Base-by-base conservation (phyloP, 495 filamentous ascomycete species). In the Penicillium argentinense region DNA sequence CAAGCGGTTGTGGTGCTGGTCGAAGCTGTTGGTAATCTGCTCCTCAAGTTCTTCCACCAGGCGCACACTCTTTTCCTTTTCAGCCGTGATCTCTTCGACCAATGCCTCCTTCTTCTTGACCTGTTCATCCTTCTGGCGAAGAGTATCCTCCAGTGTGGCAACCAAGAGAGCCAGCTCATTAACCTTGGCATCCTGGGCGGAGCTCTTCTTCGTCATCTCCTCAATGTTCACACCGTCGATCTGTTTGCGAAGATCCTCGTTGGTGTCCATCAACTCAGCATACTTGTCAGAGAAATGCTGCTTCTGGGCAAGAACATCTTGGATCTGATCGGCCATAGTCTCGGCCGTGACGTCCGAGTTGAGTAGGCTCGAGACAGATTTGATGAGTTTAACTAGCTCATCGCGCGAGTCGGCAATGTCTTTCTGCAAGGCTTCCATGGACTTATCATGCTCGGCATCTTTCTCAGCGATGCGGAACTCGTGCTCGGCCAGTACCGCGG, bases 11-110 rank as follows among this genome's bases (percentile, higher is more conserved):
- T 95, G 87, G 53, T 92, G 89, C 59, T 96, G 89, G 47, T 98
- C 93, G 63, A 87, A 98, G 67, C 89, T 96, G 61, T 76, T 89
- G 50, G 88, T 86, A n/a, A 99, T 81, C 57, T 99, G 92, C 49
- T 99, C 91, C 65, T 99, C 93, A 13, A 99, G 83, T 67, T 97
- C 93, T 59, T 97, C 90, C 6, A 97, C 87, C 7, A 99, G 73
- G 33, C 87, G 83, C 12, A 87, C 87, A 65, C 91, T 92, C 74
- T 93, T 95, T 69, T 89, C 67, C 66, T 87, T 85, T 63, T 85
- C 81, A 29, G 75, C 69, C 9, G 60, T 71, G 39, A 85, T 68
- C 47, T 74, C 76, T 42, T 82, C 77, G 32, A 88, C 66, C 27
- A 86, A 74, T 13, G 65, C 60, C 33, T 79, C 74, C 64, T 88